Base-by-base conservation (phyloP, 805 yeast genomes). In the Candida succiphila region DNA sequence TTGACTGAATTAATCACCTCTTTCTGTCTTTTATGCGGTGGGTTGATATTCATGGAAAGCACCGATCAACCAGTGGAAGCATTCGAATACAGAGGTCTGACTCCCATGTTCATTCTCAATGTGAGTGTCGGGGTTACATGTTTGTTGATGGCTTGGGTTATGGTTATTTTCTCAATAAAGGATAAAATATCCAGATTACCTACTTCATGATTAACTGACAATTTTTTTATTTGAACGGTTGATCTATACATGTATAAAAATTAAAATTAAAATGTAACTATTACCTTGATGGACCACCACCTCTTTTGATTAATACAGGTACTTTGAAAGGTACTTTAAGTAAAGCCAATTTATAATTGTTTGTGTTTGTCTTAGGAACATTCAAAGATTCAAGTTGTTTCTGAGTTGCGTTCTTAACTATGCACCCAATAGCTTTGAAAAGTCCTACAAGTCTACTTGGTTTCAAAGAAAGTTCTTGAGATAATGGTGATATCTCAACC, bases 101-200 rank as follows among this genome's bases (percentile, higher is more conserved):
- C 92, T 21, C 65, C 78, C 33, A 88, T 92, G 96, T 89, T 92
- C 58, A 83, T 92, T 1, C 71, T 89, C 50, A 92, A 89, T 53
- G 72, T 89, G 25, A 72, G 82, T 38, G 81, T 92, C 37, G 97
- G 97, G 9, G 38, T 75, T 30, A 68, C 81, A 24, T 72, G 89
- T 2, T 61, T 89, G 27, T 39, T 87, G 9, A 87, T 92, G 96
- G 81, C 83, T 1, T 87, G 95, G 94, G 75, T 77, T 39, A 83
- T 85, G 82, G 32, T 63, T 6, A 60, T 87, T 13, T 70, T 86
- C 50, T 64, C 77, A 32, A 62, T 78, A 57, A 78, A 69, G 48
- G 75, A 72, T 41, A 24, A n/a, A n/a, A n/a, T n/a, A n/a, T n/a
- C n/a, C n/a, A n/a, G n/a, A n/a, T n/a, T n/a, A n/a, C n/a, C n/a